Evolutionary conservation across 768 basidiomycete genomes (phyloP), one percentile per base, ranked within the genome.

Genomic region (Boletus patriciae): DNA sequence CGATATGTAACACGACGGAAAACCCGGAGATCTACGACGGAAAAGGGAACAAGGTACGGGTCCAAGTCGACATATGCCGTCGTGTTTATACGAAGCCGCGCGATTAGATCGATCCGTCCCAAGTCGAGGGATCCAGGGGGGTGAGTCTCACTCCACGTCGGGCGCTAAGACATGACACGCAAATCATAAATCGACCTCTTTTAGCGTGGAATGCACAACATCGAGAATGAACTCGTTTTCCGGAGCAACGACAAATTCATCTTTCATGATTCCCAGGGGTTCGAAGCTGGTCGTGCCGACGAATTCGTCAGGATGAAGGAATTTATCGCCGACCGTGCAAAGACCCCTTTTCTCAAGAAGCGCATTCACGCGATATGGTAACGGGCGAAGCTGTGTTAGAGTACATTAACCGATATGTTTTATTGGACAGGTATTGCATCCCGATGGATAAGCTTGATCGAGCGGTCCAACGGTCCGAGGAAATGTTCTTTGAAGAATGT

Each of bases 1-100:
- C 15, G n/a, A 50, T 58, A n/a, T 61, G 48, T 18, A 23, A 54
- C 41, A 16, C 54, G 6, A 56, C 41, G 4, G 57, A 57, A 33
- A 23, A 36, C 0, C 58, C 55, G n/a, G 58, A 59, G 38, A 46
- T 59, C 42, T 59, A 41, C 15, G 44, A 59, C 12, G 33, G 58
- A 0, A 1, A 57, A 2, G 25, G 55, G 8, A 59, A 46, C n/a
- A 47, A 31, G 46, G 57, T 56, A 23, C 10, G 23, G 3, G 3
- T 27, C 13, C 3, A 5, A 23, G 25, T 16, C 6, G 1, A 13
- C 15, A 43, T 19, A 13, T 31, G 10, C 3, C 13, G 16, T 21
- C 1, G 4, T 23, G 2, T 19, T 4, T 2, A 8, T 19, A 12
- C 12, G n/a, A 41, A 34, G 3, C 15, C 19, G 25, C n/a, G 13